phyloP scores from a whole-genome alignment of 495 filamentous ascomycete genomes.

The Aspergillus nanangensis region DNA sequence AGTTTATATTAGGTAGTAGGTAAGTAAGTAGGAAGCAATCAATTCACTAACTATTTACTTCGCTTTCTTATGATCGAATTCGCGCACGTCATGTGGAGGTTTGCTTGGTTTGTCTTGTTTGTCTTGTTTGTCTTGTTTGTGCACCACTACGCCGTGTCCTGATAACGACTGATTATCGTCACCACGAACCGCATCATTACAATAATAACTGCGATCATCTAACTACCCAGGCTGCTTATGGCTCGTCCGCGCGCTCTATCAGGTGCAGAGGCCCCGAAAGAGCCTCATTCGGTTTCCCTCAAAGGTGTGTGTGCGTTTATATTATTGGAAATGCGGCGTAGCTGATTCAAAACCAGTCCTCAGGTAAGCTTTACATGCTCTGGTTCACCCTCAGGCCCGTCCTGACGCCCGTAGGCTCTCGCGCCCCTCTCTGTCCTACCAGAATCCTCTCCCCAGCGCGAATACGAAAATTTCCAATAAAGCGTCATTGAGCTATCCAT shows the following conservation, averaged over 20 bases:
- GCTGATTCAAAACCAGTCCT: constrained; percentile 37
- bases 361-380: constrained; percentile 34
- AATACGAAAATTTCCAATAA: constrained; percentile 44
- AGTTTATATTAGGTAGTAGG: too few species aligned
- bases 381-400: background rate
- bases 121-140: constrained; percentile 14
- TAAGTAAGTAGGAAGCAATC: too few species aligned
- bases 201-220: background rate
- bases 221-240: constrained; percentile 19
- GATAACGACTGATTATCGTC: constrained; percentile 5
- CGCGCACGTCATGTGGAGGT: constrained; percentile 22
- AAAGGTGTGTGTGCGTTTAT: constrained; percentile 53
- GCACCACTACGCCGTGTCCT: constrained; percentile 10
- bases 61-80: too few species aligned
- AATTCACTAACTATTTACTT: too few species aligned
- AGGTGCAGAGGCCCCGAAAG: constrained; percentile 59
- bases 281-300: constrained; percentile 79
- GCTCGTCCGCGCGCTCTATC: constrained; percentile 42
- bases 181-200: background rate
- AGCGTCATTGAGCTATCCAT: constrained; percentile 51
- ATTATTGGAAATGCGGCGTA: constrained; percentile 4
- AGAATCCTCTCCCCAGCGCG: constrained; percentile 52
- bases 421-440: constrained; percentile 51
- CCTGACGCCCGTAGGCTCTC: constrained; percentile 42
- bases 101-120: constrained; percentile 23